A percentile compares a stretch with the other conserved stretches of the same genome.
These are phyloP conservation scores for Kodamaea alishanica DNA, from an alignment of 1,139 yeast genomes.

Conservation along the genomic window DNA sequence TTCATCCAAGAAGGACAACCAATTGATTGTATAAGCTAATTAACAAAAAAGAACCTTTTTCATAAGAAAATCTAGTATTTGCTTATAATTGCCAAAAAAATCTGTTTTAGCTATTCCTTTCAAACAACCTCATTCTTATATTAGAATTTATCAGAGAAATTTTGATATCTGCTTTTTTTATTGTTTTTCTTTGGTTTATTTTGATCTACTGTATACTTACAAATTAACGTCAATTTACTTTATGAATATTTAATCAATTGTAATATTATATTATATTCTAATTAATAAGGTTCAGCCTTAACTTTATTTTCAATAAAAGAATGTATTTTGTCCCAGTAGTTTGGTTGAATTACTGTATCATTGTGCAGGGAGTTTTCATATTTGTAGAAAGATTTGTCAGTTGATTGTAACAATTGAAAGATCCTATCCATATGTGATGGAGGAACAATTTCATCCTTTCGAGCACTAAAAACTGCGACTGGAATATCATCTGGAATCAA, in stretches of 20 bases:
- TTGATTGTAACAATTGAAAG: conserved; percentile 45
- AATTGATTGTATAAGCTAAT: conserved; percentile 32
- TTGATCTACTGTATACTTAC: conserved; percentile 17
- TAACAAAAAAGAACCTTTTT: background rate
- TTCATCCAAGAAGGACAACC: conserved; percentile 43
- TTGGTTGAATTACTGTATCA: conserved; percentile 69
- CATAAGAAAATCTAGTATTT: background rate
- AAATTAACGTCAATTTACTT: conserved; percentile 15
- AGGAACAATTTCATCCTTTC: conserved; percentile 86
- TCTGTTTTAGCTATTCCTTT: background rate
- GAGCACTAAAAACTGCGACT: conserved; percentile 68
- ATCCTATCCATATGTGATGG: conserved; percentile 74
- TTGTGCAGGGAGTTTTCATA: conserved; percentile 70
- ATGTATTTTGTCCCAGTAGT: conserved; percentile 69
- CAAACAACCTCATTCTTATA: conserved; percentile 1
- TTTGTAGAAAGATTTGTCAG: conserved; percentile 44
- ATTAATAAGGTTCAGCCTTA: conserved; percentile 13
- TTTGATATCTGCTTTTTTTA: conserved; percentile 5
- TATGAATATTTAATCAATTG: background rate
- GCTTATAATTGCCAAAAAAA: background rate
- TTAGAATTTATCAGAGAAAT: conserved; percentile 2
- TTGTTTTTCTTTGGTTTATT: conserved; percentile 5
- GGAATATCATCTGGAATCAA: conserved; percentile 56
- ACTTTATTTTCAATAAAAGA: conserved; percentile 49
- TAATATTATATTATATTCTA: background rate